A percentile compares a stretch with the other conserved stretches of the same genome.
phyloP scores from a whole-genome alignment of 805 yeast genomes.

The Wickerhamomyces bovis region DNA sequence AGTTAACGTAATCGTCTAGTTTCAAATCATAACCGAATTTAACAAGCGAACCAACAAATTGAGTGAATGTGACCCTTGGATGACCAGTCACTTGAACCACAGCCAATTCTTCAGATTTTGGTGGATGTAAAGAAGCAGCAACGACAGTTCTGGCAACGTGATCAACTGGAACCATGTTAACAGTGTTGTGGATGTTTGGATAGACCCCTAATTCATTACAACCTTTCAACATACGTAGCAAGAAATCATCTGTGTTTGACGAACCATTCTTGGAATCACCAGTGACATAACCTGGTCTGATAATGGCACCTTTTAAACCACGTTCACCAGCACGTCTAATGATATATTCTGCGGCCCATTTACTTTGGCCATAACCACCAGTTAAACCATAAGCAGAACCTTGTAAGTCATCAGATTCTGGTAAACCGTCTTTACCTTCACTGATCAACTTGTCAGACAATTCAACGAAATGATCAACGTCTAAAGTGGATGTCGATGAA shows the following conservation, averaged over 20 bases:
- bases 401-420: conserved; percentile 74
- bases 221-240: conserved; percentile 91
- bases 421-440: conserved; percentile 64
- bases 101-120: conserved; percentile 41
- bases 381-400: conserved; percentile 83
- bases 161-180: conserved; percentile 96
- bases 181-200: conserved; percentile 83
- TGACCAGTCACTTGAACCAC: conserved; percentile 98
- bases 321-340: conserved; percentile 81
- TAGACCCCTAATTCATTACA: conserved; percentile 79
- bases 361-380: conserved; percentile 94
- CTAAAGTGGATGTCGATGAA: conserved; percentile 91
- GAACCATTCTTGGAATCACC: conserved; percentile 84
- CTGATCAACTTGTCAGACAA: conserved; percentile 65
- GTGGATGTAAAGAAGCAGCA: conserved; percentile 77
- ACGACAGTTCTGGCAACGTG: conserved; percentile 92
- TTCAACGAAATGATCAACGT: conserved; percentile 72
- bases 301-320: conserved; percentile 83
- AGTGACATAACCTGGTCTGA: conserved; percentile 94
- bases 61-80: conserved; percentile 79
- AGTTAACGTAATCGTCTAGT: conserved; percentile 60
- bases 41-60: conserved; percentile 60
- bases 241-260: conserved; percentile 93
- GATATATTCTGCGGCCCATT: conserved; percentile 94
- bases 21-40: conserved; percentile 68